Evolutionary conservation across 495 filamentous ascomycete genomes (phyloP).

Genomic region (Schizothecium vesticola): DNA sequence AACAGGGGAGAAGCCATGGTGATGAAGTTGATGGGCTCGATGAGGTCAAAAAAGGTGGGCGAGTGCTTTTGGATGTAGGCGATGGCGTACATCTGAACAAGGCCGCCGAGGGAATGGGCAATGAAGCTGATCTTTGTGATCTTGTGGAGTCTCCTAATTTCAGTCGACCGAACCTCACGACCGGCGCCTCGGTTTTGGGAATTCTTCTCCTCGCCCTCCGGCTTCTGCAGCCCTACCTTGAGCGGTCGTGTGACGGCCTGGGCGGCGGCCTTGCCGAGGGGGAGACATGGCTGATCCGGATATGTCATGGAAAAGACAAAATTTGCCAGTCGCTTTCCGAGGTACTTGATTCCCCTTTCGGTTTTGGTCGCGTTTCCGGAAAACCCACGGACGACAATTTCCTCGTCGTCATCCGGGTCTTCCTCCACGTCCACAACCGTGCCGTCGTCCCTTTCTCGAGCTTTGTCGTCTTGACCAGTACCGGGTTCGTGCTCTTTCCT

Average conservation of each 20-base stretch:
- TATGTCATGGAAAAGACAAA: constrained; percentile 85
- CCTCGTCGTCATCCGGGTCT: constrained; percentile 67
- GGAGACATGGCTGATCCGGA: constrained; percentile 81
- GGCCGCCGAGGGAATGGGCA: constrained; percentile 84
- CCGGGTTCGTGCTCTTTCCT: constrained; percentile 3
- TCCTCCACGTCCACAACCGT: constrained; percentile 19
- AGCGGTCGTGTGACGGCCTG: constrained; percentile 36
- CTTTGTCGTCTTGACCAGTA: neutral
- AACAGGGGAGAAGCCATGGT: constrained; percentile 85
- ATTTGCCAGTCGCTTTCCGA: constrained; percentile 91
- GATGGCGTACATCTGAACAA: constrained; percentile 91
- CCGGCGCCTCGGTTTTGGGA: constrained; percentile 54
- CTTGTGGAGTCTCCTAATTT: constrained; percentile 61
- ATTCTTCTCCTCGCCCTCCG: constrained; percentile 28
- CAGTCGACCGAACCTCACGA: constrained; percentile 27
- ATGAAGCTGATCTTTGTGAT: constrained; percentile 96
- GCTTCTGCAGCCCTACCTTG: constrained; percentile 24
- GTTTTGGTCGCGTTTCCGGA: constrained; percentile 84
- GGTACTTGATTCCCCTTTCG: constrained; percentile 91
- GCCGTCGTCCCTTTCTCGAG: constrained; percentile 10
- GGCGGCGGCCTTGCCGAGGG: constrained; percentile 52
- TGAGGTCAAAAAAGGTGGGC: constrained; percentile 80
- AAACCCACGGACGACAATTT: constrained; percentile 92
- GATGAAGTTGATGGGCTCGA: constrained; percentile 89
- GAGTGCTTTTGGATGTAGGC: constrained; percentile 97